Percentiles rank a stretch among this genome's conserved stretches.
These are phyloP conservation scores for Aureobasidium sp. DNA, from an alignment of 2,329 filamentous ascomycete species.

Conservation along the genomic window DNA sequence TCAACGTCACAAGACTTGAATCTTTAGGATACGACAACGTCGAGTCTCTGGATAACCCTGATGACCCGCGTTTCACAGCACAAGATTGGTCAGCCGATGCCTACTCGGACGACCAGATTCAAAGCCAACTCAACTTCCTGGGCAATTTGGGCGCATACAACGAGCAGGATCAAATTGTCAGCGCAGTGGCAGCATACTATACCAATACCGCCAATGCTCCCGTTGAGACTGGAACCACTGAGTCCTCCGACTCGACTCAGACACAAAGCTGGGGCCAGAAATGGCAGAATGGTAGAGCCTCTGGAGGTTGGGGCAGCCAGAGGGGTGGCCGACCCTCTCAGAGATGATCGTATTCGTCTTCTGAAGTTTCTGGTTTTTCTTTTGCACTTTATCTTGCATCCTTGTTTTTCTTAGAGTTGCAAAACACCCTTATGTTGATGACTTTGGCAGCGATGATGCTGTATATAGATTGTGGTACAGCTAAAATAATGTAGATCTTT, in stretches of 20 bases:
- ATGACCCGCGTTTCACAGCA: slow-evolving; percentile 15
- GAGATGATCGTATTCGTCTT: background rate
- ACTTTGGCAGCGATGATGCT: background rate
- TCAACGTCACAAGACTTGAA: slow-evolving; percentile 33
- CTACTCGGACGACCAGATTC: background rate
- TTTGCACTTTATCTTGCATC: background rate
- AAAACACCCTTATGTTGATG: too few species aligned
- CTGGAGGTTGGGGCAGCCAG: background rate
- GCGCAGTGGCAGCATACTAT: slow-evolving; percentile 5
- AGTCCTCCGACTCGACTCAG: background rate
- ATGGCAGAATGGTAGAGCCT: background rate
- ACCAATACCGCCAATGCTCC: background rate
- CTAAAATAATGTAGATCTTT: background rate
- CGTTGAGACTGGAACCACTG: background rate
- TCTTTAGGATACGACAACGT: slow-evolving; percentile 25
- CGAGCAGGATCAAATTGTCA: background rate
- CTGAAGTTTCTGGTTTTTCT: background rate
- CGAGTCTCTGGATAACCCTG: slow-evolving; percentile 19
- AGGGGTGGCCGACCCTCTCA: background rate
- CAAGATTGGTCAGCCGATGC: slow-evolving; percentile 15
- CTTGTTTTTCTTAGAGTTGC: too few species aligned
- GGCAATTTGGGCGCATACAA: slow-evolving; percentile 12
- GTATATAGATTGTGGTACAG: background rate
- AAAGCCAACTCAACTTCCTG: slow-evolving; percentile 6
- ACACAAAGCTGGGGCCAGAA: background rate